Percentiles rank a stretch among this genome's conserved stretches.
These are phyloP conservation scores for Hanseniaspora guilliermondii DNA, from an alignment of 805 yeast genomes.

Conservation along the genomic window DNA sequence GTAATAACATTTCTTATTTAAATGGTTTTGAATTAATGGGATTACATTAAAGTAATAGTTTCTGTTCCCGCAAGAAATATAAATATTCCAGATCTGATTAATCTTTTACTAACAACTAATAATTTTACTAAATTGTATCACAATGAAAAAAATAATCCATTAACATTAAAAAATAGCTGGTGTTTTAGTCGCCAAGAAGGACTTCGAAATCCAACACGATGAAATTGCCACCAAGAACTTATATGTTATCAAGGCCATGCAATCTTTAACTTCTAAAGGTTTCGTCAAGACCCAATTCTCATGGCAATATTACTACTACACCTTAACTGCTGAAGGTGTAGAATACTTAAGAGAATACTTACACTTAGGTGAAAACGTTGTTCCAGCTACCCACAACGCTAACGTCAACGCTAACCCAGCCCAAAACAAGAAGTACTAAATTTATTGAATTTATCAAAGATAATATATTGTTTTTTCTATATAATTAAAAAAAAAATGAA, in stretches of 20 bases:
- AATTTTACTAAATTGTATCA: too few species aligned
- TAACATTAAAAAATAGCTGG: conserved; percentile 55
- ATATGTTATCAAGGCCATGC: conserved; percentile 96
- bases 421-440: conserved; percentile 41
- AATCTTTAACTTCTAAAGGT: conserved; percentile 97
- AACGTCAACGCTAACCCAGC: conserved; percentile 70
- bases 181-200: conserved; percentile 99
- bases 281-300: conserved; percentile 99
- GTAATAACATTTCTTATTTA: too few species aligned
- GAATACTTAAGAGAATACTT: conserved; percentile 96
- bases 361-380: conserved; percentile 96
- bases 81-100: too few species aligned
- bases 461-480: neutral
- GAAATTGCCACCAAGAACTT: conserved; percentile 97
- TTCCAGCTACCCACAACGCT: conserved; percentile 94
- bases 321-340: conserved; percentile 99
- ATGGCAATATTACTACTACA: conserved; percentile 99
- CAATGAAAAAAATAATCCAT: neutral
- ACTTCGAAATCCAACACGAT: conserved; percentile 95
- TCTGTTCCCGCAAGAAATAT: too few species aligned
- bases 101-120: conserved; percentile 9
- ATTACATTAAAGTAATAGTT: too few species aligned
- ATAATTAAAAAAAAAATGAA: neutral
- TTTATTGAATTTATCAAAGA: neutral
- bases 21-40: too few species aligned